phyloP scores from a whole-genome alignment of 345 rosid species.

The Dovyalis caffra region DNA sequence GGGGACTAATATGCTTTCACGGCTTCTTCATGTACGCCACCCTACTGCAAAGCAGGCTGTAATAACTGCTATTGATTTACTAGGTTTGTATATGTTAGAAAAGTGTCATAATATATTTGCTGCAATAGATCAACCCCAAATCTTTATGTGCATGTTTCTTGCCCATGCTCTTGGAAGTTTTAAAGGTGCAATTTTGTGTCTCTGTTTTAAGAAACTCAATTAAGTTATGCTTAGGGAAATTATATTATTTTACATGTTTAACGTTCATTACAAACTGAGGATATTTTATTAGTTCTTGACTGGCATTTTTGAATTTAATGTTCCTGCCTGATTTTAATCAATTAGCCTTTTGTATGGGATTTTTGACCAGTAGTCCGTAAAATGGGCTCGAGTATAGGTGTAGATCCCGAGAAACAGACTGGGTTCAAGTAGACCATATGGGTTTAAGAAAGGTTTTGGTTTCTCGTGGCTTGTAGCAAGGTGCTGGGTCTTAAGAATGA shows the following conservation, averaged over 20 bases:
- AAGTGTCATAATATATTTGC: background rate
- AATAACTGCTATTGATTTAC: slow-evolving; percentile 90
- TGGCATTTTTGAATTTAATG: background rate
- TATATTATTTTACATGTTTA: background rate
- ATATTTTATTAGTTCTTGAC: background rate
- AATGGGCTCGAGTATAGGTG: background rate
- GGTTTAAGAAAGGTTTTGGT: background rate
- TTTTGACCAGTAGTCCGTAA: background rate
- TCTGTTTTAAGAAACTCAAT: background rate
- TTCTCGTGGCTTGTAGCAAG: background rate
- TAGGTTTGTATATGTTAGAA: slow-evolving; percentile 51
- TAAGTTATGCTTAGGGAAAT: background rate
- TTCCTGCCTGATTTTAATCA: background rate
- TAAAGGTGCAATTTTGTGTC: background rate
- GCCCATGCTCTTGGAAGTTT: background rate
- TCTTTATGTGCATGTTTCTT: background rate
- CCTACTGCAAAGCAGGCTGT: slow-evolving; percentile 97
- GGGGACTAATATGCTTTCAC: slow-evolving; percentile 98
- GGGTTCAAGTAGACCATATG: background rate
- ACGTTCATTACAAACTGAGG: background rate
- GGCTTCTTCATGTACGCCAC: slow-evolving; percentile 91
- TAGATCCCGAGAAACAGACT: background rate
- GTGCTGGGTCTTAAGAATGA: too few relatives aligned
- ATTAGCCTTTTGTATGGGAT: background rate
- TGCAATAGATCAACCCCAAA: too few relatives aligned